phyloP scores from a whole-genome alignment of 805 yeast genomes.

The Saccharomycopsis selenospora region DNA sequence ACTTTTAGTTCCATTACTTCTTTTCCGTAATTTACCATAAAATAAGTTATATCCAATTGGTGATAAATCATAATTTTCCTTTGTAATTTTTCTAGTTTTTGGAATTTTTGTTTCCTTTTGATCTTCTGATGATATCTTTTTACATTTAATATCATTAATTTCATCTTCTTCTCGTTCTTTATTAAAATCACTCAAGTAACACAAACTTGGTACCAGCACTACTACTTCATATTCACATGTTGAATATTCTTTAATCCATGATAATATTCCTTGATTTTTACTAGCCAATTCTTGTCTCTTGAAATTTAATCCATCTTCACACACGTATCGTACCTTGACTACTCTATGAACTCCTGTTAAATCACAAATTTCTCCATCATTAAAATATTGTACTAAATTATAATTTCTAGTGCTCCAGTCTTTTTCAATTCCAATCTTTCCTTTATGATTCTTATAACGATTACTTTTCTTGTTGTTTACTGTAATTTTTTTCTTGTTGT shows the following conservation, averaged over 20 bases:
- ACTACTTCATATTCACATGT: conserved; percentile 53
- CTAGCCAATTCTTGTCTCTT: conserved; percentile 25
- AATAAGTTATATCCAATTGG: conserved; percentile 4
- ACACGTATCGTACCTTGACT: conserved; percentile 49
- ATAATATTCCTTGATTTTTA: conserved; percentile 18
- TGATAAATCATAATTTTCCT: conserved; percentile 3
- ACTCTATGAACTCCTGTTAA: conserved; percentile 45
- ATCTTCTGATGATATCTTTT: conserved; percentile 1
- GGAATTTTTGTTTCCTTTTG: neutral
- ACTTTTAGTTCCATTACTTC: no score
- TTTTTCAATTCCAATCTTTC: neutral
- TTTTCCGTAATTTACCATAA: neutral
- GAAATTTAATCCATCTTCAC: conserved; percentile 33
- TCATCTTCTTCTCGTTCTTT: conserved; percentile 20
- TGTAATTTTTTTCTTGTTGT: no score
- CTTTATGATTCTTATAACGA: no score
- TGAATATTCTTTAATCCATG: conserved; percentile 42
- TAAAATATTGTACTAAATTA: conserved; percentile 25
- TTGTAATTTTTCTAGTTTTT: neutral
- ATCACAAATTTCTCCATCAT: conserved; percentile 54
- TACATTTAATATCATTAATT: conserved; percentile 11
- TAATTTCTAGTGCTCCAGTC: neutral
- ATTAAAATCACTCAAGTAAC: conserved; percentile 31
- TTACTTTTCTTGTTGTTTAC: no score
- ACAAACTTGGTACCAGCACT: conserved; percentile 44